phyloP scores from a whole-genome alignment of 1,139 yeast genomes.

The Kodamaea plutei region DNA sequence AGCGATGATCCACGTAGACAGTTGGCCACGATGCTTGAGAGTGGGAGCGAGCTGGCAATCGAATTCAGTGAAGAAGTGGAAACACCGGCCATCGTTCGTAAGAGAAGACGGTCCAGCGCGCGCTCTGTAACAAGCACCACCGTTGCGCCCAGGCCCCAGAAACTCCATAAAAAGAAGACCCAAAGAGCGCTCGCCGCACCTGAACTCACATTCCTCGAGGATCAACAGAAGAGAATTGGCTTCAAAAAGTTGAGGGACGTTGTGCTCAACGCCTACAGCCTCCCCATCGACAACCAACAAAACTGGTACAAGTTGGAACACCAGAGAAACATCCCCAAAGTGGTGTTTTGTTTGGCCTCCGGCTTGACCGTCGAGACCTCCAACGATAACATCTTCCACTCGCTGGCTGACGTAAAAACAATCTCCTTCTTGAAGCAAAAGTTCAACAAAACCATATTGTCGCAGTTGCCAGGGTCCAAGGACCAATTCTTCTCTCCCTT shows the following conservation, averaged over 20 bases:
- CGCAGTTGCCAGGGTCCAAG: constrained; percentile 60
- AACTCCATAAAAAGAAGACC: constrained; percentile 32
- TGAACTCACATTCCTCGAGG: constrained; percentile 14
- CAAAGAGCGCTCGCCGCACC: constrained; percentile 33
- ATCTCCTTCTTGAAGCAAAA: constrained; percentile 34
- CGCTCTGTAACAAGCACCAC: constrained; percentile 16
- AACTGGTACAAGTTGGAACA: constrained; percentile 8
- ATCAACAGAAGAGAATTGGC: constrained; percentile 25
- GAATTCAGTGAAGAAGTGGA: constrained; percentile 6
- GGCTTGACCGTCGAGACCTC: constrained; percentile 30
- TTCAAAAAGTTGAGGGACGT: constrained; percentile 47
- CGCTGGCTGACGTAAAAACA: constrained; percentile 12
- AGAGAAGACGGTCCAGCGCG: constrained; percentile 44
- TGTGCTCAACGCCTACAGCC: constrained; percentile 22
- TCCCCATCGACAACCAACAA: constrained; percentile 2
- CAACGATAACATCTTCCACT: background rate
- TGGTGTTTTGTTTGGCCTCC: constrained; percentile 62
- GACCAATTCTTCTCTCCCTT: constrained; percentile 53
- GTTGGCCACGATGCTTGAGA: constrained; percentile 15
- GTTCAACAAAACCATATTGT: constrained; percentile 41
- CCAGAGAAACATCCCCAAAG: constrained; percentile 23
- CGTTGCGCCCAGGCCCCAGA: constrained; percentile 8
- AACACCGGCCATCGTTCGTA: constrained; percentile 13
- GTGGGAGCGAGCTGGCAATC: constrained; percentile 3
- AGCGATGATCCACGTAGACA: constrained; percentile 17